Evolutionary conservation across 768 basidiomycete species (phyloP).

Genomic region (Leccinum imitatum): DNA sequence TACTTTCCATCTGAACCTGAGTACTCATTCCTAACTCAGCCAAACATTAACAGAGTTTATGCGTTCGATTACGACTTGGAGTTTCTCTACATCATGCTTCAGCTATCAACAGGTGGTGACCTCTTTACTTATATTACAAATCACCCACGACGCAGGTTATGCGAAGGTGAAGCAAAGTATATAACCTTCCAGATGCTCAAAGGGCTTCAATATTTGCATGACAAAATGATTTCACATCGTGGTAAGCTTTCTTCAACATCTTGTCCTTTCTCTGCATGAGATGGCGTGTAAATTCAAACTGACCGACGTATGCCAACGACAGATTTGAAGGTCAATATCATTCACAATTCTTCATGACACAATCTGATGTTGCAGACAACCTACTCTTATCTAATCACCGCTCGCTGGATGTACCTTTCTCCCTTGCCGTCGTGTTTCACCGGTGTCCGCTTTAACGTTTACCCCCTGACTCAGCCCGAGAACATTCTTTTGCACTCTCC

Average conservation of each 20-base stretch:
- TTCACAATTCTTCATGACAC: background rate
- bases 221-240: constrained; percentile 72
- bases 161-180: constrained; percentile 82
- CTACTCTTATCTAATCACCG: background rate
- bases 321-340: constrained; percentile 61
- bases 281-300: background rate
- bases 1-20: background rate
- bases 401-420: background rate
- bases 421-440: background rate
- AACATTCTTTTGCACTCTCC: constrained; percentile 77
- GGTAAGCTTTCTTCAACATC: constrained; percentile 42
- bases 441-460: background rate
- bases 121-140: constrained; percentile 83
- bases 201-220: constrained; percentile 70
- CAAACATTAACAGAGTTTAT: constrained; percentile 79
- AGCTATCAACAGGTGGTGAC: constrained; percentile 84
- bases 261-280: background rate
- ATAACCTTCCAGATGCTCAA: constrained; percentile 79
- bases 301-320: constrained; percentile 4
- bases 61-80: constrained; percentile 62
- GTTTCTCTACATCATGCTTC: constrained; percentile 81
- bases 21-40: constrained; percentile 40
- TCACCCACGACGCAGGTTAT: constrained; percentile 54
- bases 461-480: constrained; percentile 55
- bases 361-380: constrained; percentile 1